Conservation (phyloP, 352 stramenopile species). For the Salisapilia sapeloensis region DNA sequence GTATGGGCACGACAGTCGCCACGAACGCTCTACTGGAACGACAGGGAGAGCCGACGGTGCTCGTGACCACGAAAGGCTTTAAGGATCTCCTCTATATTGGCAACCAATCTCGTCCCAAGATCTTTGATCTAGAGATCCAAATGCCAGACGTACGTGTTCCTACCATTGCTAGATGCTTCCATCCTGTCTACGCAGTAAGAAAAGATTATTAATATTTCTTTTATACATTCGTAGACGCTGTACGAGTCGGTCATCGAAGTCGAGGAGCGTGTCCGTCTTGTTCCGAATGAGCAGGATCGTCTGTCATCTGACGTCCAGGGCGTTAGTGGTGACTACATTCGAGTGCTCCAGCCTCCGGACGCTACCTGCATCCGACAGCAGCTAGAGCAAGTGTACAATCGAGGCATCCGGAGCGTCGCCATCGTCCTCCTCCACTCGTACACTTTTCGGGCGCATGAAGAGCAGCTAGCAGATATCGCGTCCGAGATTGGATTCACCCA, state of each 20-base stretch:
- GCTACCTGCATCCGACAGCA: conserved; percentile 51
- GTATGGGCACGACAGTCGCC: conserved; percentile 98
- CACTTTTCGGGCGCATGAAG: conserved; percentile 90
- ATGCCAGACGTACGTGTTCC: conserved; percentile 62
- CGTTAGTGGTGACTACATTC: conserved; percentile 82
- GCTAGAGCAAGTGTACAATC: conserved; percentile 60
- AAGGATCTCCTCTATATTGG: conserved; percentile 95
- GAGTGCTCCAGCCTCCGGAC: conserved; percentile 72
- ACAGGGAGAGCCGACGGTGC: conserved; percentile 87
- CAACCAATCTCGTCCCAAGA: conserved; percentile 95
- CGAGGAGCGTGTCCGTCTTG: conserved; percentile 91
- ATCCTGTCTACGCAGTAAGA: too few relatives aligned
- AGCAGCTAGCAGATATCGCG: conserved; percentile 79
- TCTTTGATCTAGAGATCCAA: conserved; percentile 93
- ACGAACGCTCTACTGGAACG: conserved; percentile 98
- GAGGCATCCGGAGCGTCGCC: conserved; percentile 87
- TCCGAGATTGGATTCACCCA: conserved; percentile 89
- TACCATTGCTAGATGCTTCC: too few relatives aligned
- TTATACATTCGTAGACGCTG: conserved; percentile 62
- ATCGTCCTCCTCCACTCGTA: conserved; percentile 94
- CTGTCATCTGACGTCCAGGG: conserved; percentile 46
- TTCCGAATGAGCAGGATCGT: conserved; percentile 45
- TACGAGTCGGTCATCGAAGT: conserved; percentile 96
- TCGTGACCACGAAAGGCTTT: conserved; percentile 94
- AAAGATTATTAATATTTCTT: too few relatives aligned